Percentiles rank a stretch among this genome's conserved stretches.
These are phyloP conservation scores for Amphibolis antarctica DNA, from an alignment of 106 monocot genomes.

Conservation along the genomic window DNA sequence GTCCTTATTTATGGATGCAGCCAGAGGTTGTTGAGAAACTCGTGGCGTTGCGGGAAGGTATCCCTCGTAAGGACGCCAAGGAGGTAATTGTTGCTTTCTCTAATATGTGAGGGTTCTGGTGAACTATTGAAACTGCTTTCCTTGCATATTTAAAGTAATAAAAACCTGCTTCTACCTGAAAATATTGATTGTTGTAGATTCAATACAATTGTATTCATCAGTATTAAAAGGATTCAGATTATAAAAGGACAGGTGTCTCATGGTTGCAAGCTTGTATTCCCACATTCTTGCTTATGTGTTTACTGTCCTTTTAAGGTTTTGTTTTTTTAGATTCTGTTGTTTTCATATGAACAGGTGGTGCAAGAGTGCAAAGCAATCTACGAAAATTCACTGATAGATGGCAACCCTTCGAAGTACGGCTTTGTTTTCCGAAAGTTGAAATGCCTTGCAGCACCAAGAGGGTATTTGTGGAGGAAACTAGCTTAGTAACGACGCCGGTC, in stretches of 20 bases:
- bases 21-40: constrained; percentile 95
- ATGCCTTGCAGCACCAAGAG: constrained; percentile 59
- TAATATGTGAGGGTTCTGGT: too few species aligned
- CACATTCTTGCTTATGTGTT: too few species aligned
- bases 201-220: too few species aligned
- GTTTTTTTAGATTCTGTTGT: background rate
- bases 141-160: too few species aligned
- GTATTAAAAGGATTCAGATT: too few species aligned
- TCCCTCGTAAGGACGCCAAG: constrained; percentile 95
- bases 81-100: constrained; percentile 41
- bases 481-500: constrained; percentile 18
- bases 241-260: too few species aligned
- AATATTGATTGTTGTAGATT: too few species aligned
- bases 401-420: constrained; percentile 67
- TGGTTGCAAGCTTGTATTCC: too few species aligned
- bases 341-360: constrained; percentile 41
- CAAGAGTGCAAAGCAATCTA: constrained; percentile 95
- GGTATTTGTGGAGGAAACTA: constrained; percentile 79
- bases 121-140: too few species aligned
- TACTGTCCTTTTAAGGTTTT: background rate
- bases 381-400: constrained; percentile 77
- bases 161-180: too few species aligned
- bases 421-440: constrained; percentile 88
- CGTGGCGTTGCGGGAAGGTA: constrained; percentile 77
- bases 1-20: constrained; percentile 23